Conservation (phyloP, 805 yeast genomes). For the Blastobotrys attinorum region DNA sequence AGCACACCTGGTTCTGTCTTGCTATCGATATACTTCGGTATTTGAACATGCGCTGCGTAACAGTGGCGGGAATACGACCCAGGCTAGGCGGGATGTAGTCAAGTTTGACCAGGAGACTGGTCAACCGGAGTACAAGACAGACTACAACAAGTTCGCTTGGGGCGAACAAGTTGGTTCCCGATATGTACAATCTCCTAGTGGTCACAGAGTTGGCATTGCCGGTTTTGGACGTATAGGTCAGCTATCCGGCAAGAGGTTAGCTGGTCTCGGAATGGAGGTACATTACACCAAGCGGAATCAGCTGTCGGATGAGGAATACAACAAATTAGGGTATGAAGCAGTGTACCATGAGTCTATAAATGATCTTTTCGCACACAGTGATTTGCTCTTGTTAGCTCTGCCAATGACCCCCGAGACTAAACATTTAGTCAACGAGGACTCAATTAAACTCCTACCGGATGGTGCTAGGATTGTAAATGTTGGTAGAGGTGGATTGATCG, state of each 20-base stretch:
- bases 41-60: conserved; percentile 37
- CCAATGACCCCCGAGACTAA: conserved; percentile 57
- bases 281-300: conserved; percentile 51
- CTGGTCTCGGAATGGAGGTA: conserved; percentile 55
- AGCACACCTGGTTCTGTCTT: conserved; percentile 46
- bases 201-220: conserved; percentile 52
- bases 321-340: conserved; percentile 39
- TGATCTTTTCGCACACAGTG: conserved; percentile 34
- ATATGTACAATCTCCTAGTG: conserved; percentile 43
- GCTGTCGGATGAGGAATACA: conserved; percentile 31
- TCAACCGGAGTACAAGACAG: background rate
- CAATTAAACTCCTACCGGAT: conserved; percentile 40
- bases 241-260: conserved; percentile 49
- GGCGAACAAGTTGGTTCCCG: conserved; percentile 42
- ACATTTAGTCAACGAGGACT: conserved; percentile 42
- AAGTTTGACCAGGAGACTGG: conserved; percentile 9
- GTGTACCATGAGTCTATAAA: conserved; percentile 40
- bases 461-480: conserved; percentile 63
- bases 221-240: conserved; percentile 76
- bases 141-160: conserved; percentile 29
- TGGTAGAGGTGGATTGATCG: conserved; percentile 65
- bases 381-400: conserved; percentile 56
- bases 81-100: conserved; percentile 32
- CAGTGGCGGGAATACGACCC: conserved; percentile 37
- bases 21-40: conserved; percentile 49